These are phyloP conservation scores for Hypoxylon perforatum DNA, from an alignment of 495 filamentous ascomycete species.

Conservation along the genomic window DNA sequence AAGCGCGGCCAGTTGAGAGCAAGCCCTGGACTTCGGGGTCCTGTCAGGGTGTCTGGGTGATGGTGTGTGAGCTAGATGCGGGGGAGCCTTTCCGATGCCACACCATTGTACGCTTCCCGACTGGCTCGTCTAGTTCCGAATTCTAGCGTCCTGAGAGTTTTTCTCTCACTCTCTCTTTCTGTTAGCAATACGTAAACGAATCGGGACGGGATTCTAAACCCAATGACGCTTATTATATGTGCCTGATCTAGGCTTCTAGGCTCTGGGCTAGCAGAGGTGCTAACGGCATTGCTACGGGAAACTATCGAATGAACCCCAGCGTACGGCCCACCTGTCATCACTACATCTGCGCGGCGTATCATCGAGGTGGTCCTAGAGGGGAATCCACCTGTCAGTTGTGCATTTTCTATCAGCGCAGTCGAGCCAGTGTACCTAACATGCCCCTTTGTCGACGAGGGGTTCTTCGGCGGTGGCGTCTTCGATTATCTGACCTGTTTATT, in stretches of 20 bases:
- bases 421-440: not conserved
- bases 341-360: constrained; percentile 17
- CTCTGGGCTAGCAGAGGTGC: constrained; percentile 1
- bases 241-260: not conserved
- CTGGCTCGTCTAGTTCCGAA: constrained; percentile 10
- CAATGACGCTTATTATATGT: not conserved
- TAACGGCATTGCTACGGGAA: constrained; percentile 16
- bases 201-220: constrained; percentile 4
- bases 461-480: constrained; percentile 6
- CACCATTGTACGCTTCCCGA: constrained; percentile 9
- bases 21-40: constrained; percentile 15
- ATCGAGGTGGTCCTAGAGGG: not conserved
- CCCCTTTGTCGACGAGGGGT: not conserved
- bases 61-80: constrained; percentile 29
- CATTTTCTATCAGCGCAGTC: not conserved
- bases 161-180: not conserved
- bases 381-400: constrained; percentile 20
- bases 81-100: constrained; percentile 24
- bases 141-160: constrained; percentile 3
- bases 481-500: constrained; percentile 1
- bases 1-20: constrained; percentile 21
- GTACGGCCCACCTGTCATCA: constrained; percentile 17
- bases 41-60: constrained; percentile 15
- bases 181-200: constrained; percentile 5
- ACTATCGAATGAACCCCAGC: constrained; percentile 9